These are phyloP conservation scores for Metroxylon sagu DNA, from an alignment of 176 grass and related monocot species.

Conservation along the genomic window DNA sequence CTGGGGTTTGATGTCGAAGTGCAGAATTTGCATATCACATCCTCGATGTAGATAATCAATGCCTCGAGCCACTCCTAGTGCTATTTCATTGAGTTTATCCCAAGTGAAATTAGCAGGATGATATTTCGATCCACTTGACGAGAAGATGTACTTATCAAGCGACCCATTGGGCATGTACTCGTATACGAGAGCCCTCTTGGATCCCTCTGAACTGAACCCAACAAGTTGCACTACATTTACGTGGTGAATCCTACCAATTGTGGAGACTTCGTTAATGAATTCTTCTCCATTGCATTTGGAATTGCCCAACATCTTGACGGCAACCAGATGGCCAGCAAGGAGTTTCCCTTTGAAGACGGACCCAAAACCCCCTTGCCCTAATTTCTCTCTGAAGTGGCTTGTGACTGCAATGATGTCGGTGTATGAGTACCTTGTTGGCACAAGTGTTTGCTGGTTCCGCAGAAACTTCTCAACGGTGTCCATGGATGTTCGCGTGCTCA, in stretches of 20 bases:
- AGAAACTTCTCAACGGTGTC: no score
- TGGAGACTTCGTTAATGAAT: slow-evolving; percentile 21
- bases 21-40: slow-evolving; percentile 51
- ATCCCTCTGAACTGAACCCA: slow-evolving; percentile 32
- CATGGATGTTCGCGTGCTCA: no score
- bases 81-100: slow-evolving; percentile 35
- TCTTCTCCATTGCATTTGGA: slow-evolving; percentile 42
- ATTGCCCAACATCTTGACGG: slow-evolving; percentile 27
- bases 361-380: not conserved
- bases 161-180: slow-evolving; percentile 43
- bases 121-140: not conserved
- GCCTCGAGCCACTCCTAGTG: slow-evolving; percentile 33
- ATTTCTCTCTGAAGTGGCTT: no score
- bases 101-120: slow-evolving; percentile 3
- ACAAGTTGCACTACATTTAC: slow-evolving; percentile 25
- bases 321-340: not conserved
- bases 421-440: no score
- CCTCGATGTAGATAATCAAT: slow-evolving; percentile 46
- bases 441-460: no score
- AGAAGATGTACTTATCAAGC: slow-evolving; percentile 57
- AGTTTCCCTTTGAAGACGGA: slow-evolving; percentile 27
- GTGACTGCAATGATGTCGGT: no score
- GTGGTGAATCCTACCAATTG: slow-evolving; percentile 47
- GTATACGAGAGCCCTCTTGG: slow-evolving; percentile 22
- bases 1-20: slow-evolving; percentile 60